phyloP scores from a whole-genome alignment of 371 early-diverging fungal genomes.

The Haplosporangium sp. region DNA sequence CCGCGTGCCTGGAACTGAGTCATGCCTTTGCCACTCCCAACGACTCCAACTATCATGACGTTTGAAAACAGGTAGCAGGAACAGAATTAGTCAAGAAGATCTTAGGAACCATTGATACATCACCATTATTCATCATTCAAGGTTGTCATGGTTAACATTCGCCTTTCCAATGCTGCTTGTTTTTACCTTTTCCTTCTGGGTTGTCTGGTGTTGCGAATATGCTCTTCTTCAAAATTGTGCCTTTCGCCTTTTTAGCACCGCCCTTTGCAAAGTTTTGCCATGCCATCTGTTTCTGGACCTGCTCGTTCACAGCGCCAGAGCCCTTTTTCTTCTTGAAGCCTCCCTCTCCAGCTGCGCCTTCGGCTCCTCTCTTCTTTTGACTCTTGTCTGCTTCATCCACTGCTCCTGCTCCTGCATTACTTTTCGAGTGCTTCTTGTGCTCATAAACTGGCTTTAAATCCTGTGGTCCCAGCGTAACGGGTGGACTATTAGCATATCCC shows the following conservation, averaged over 20 bases:
- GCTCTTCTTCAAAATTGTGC: slow-evolving; percentile 64
- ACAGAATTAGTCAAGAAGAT: neutral
- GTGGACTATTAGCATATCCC: slow-evolving; percentile 75
- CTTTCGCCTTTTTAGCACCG: slow-evolving; percentile 62
- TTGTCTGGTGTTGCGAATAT: slow-evolving; percentile 78
- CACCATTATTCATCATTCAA: neutral
- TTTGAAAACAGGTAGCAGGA: neutral
- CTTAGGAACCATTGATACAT: neutral
- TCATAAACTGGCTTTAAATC: slow-evolving; percentile 65
- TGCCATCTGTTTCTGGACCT: slow-evolving; percentile 78
- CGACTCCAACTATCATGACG: slow-evolving; percentile 68
- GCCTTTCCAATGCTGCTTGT: no score
- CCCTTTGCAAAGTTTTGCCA: slow-evolving; percentile 84
- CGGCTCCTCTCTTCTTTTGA: slow-evolving; percentile 27
- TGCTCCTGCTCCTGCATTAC: slow-evolving; percentile 51
- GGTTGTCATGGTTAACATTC: no score
- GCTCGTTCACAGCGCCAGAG: slow-evolving; percentile 58
- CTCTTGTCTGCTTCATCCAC: slow-evolving; percentile 23
- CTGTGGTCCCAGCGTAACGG: slow-evolving; percentile 53
- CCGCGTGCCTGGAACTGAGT: slow-evolving; percentile 73
- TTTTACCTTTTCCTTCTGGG: slow-evolving; percentile 73
- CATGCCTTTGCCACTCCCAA: slow-evolving; percentile 79
- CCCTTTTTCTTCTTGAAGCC: slow-evolving; percentile 60
- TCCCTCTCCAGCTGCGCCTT: slow-evolving; percentile 36
- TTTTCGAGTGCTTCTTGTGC: slow-evolving; percentile 39